Evolutionary conservation across 805 yeast genomes (phyloP).

Genomic region (Wickerhamiella sorbophila): DNA sequence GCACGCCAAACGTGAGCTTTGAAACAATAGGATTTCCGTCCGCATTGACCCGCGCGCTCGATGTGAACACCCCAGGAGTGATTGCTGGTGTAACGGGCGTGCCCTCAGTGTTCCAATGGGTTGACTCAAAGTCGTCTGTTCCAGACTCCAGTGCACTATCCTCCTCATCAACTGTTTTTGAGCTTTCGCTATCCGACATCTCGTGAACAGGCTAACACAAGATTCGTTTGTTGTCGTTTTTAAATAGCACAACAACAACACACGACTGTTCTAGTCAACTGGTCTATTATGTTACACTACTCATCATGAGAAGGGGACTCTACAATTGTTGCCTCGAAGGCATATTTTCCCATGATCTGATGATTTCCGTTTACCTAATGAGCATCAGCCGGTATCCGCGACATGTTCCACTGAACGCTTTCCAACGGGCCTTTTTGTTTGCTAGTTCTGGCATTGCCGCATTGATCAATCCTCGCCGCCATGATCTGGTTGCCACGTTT

Average conservation of each 20-base stretch:
- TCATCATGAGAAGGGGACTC: too few relatives aligned
- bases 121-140: constrained; percentile 1
- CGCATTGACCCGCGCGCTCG: neutral
- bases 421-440: constrained; percentile 53
- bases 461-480: constrained; percentile 29
- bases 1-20: constrained; percentile 13
- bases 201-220: too few relatives aligned
- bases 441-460: constrained; percentile 68
- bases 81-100: constrained; percentile 5
- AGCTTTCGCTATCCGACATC: too few relatives aligned
- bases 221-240: too few relatives aligned
- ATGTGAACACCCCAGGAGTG: constrained; percentile 11
- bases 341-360: too few relatives aligned
- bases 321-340: too few relatives aligned
- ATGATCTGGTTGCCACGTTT: constrained; percentile 29
- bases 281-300: too few relatives aligned
- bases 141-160: neutral
- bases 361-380: neutral
- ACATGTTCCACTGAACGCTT: constrained; percentile 55
- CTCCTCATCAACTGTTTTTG: neutral
- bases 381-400: constrained; percentile 37
- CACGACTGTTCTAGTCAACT: too few relatives aligned
- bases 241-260: too few relatives aligned
- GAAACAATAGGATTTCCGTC: constrained; percentile 5
- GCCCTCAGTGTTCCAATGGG: neutral